Conservation (phyloP, 2,329 filamentous ascomycete genomes). For the Fusarium clavum region DNA sequence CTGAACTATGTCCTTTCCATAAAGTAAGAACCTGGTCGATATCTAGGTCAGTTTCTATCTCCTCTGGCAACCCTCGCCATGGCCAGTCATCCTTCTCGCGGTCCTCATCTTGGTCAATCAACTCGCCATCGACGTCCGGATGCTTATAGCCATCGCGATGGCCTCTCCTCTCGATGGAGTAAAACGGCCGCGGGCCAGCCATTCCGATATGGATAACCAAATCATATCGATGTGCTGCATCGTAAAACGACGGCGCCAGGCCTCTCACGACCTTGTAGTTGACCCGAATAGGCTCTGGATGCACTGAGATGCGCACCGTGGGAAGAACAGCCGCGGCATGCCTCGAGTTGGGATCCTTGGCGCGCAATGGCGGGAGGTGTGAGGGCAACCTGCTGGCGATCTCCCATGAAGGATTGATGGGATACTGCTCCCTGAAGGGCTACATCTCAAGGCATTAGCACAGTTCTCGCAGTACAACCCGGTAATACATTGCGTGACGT, state of each 20-base stretch:
- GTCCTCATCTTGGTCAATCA: constrained; percentile 64
- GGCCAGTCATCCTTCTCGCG: constrained; percentile 64
- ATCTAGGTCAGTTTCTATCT: constrained; percentile 68
- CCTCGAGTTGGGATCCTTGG: constrained; percentile 54
- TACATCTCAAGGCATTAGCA: constrained; percentile 51
- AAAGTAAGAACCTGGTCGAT: constrained; percentile 65
- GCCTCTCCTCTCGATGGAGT: constrained; percentile 76
- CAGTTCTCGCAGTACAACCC: neutral
- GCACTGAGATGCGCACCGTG: constrained; percentile 71
- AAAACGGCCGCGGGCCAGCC: constrained; percentile 72
- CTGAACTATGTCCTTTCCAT: constrained; percentile 66
- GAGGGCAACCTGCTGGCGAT: constrained; percentile 77
- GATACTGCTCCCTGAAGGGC: constrained; percentile 80
- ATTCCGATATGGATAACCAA: constrained; percentile 83
- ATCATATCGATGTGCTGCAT: constrained; percentile 63
- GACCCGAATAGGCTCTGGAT: constrained; percentile 76
- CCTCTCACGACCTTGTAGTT: constrained; percentile 74
- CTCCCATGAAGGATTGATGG: constrained; percentile 83
- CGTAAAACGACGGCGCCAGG: constrained; percentile 73
- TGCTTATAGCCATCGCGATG: constrained; percentile 79
- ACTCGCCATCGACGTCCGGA: constrained; percentile 75
- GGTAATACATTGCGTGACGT: constrained; percentile 21
- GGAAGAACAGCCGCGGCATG: constrained; percentile 48
- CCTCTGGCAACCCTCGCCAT: constrained; percentile 65
- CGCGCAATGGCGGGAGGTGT: constrained; percentile 65